Evolutionary conservation across 768 basidiomycete species (phyloP).

Genomic region (Mycena pura): DNA sequence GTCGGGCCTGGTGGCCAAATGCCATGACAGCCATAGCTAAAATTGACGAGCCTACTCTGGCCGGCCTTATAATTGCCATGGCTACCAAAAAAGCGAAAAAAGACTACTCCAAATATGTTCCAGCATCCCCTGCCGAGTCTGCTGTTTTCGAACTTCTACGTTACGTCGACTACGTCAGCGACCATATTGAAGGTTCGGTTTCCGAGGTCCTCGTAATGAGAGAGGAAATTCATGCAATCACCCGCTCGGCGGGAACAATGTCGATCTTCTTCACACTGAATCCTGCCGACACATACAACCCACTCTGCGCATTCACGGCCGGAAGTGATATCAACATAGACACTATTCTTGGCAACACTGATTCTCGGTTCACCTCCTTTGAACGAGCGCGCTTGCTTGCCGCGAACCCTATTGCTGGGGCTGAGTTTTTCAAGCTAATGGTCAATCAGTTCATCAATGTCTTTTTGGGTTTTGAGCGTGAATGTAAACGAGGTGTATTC

Average conservation of each 20-base stretch:
- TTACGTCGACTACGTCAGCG: slow-evolving; percentile 27
- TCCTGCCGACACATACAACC: slow-evolving; percentile 29
- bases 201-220: slow-evolving; percentile 16
- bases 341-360: slow-evolving; percentile 7
- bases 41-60: slow-evolving; percentile 1
- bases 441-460: slow-evolving; percentile 31
- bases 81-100: neutral
- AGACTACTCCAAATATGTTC: neutral
- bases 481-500: slow-evolving; percentile 33
- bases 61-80: neutral
- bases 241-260: slow-evolving; percentile 14
- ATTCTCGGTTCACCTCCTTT: slow-evolving; percentile 14
- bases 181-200: slow-evolving; percentile 27
- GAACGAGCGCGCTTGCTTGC: slow-evolving; percentile 27
- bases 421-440: slow-evolving; percentile 42
- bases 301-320: slow-evolving; percentile 14
- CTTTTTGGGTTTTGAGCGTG: slow-evolving; percentile 30
- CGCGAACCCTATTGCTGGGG: slow-evolving; percentile 39
- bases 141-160: slow-evolving; percentile 17
- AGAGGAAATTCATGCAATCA: slow-evolving; percentile 25
- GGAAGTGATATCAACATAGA: slow-evolving; percentile 30
- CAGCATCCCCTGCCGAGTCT: slow-evolving; percentile 12
- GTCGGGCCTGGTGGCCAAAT: neutral
- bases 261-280: slow-evolving; percentile 29
- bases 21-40: slow-evolving; percentile 6